Base-by-base conservation (phyloP, 2,329 filamentous ascomycete genomes). In the Escovopsis weberi region DNA sequence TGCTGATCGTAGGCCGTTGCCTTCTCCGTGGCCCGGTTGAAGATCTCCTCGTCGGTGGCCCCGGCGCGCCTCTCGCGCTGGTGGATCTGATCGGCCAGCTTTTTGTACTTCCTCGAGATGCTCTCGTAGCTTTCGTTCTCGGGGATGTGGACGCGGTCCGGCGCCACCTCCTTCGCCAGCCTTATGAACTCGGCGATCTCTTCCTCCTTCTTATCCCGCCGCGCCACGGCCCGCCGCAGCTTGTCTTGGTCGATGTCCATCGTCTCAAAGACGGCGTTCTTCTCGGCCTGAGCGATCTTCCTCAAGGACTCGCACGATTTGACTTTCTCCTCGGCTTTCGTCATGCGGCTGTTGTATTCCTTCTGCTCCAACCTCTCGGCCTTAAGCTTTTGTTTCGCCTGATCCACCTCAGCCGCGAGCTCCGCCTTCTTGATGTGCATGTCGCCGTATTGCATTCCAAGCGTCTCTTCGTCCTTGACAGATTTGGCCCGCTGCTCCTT, bases 31-130 rank as follows among this genome's bases (percentile, higher is more conserved):
- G 68, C 62, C 8, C 66, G 63, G 30, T 70, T 65, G 42, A 72
- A 69, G 39, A 86, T 80, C 51, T 85, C 65, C 47, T 81, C 67
- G 41, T 82, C 77, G 18, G 73, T 68, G 41, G 73, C 79, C 23
- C 83, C 82, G 38, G 78, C 61, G 51, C 70, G 67, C 40, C 65
- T 62, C 44, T 75, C 70, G 42, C 75, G 70, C 46, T 69, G 67
- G 15, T 67, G 59, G n/a, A 86, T 61, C 53, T 82, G 76, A 37
- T 69, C 65, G 30, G 62, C 59, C 12, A 87, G 61, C 33, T 69
- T 70, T 1, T 70, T 51, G 45, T 72, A 72, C 54, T 75, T 73
- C 42, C 60, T 64, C 48, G 71, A 65, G 18, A 80, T 66, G 43
- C 69, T 78, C 11, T 62, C 56, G 36, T 70, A 58, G 0, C 78